Percentiles rank a stretch among this genome's conserved stretches.
These are phyloP conservation scores for maize (Zea mays) DNA, from an alignment of 176 grass and related monocot species.

Conservation along the genomic window Zm-B73-REFERENCE-NAM-5.0 NC_050096.1:3844501-3845000, in stretches of 20 bases:
- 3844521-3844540: too few species aligned
- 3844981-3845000: background rate
- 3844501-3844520: too few species aligned
- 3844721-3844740: too few species aligned
- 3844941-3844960: background rate
- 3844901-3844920: conserved; percentile 1
- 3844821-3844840: conserved; percentile 41
- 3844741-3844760: background rate
- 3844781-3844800: conserved; percentile 46
- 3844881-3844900: conserved; percentile 5
- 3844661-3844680: too few species aligned
- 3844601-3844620: too few species aligned
- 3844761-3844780: conserved; percentile 36
- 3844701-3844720: too few species aligned
- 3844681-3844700: too few species aligned
- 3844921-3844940: background rate
- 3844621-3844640: too few species aligned
- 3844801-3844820: conserved; percentile 49
- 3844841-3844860: conserved; percentile 47
- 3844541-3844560: too few species aligned
- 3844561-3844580: too few species aligned
- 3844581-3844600: too few species aligned
- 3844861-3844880: conserved; percentile 36
- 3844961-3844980: background rate
- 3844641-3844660: too few species aligned